Percentiles rank a stretch among this genome's conserved stretches.
Evolutionary conservation across 73 alveolate species (phyloP).

Genomic region (Paramecium sexaurelia): DNA sequence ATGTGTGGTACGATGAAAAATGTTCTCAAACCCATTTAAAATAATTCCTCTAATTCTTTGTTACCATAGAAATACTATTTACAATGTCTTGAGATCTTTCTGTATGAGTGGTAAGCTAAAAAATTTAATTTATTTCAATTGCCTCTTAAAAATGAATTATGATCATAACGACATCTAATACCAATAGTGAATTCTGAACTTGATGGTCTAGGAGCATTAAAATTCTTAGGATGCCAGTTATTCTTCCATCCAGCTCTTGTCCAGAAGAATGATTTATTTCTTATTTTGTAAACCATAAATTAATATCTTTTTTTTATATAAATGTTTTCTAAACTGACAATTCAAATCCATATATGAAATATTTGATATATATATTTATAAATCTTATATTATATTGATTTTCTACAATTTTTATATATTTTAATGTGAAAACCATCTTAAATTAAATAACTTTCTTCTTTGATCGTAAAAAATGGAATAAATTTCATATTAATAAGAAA

Average conservation of each 20-base stretch:
- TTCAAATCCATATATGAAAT: too few relatives aligned
- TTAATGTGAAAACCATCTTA: too few relatives aligned
- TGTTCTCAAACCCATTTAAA: slow-evolving; percentile 67
- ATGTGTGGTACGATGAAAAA: slow-evolving; percentile 64
- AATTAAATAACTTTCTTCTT: too few relatives aligned
- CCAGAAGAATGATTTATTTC: slow-evolving; percentile 70
- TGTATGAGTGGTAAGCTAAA: slow-evolving; percentile 60
- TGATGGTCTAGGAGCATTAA: slow-evolving; percentile 72
- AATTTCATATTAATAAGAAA: too few relatives aligned
- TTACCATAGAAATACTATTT: slow-evolving; percentile 64
- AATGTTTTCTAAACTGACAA: not conserved
- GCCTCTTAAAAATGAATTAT: slow-evolving; percentile 67
- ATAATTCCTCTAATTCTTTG: slow-evolving; percentile 65
- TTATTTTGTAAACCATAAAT: slow-evolving; percentile 66
- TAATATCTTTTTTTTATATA: slow-evolving; percentile 12
- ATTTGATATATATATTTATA: too few relatives aligned
- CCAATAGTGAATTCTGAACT: slow-evolving; percentile 67
- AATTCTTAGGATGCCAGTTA: slow-evolving; percentile 73
- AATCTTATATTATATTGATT: too few relatives aligned
- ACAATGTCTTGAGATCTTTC: slow-evolving; percentile 71
- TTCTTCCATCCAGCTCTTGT: slow-evolving; percentile 73
- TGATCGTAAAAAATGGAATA: too few relatives aligned
- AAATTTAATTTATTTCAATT: not conserved
- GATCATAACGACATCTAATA: slow-evolving; percentile 70
- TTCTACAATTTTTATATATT: too few relatives aligned